Evolutionary conservation across 2,329 filamentous ascomycete genomes (phyloP).

Genomic region (Phoma sp.): DNA sequence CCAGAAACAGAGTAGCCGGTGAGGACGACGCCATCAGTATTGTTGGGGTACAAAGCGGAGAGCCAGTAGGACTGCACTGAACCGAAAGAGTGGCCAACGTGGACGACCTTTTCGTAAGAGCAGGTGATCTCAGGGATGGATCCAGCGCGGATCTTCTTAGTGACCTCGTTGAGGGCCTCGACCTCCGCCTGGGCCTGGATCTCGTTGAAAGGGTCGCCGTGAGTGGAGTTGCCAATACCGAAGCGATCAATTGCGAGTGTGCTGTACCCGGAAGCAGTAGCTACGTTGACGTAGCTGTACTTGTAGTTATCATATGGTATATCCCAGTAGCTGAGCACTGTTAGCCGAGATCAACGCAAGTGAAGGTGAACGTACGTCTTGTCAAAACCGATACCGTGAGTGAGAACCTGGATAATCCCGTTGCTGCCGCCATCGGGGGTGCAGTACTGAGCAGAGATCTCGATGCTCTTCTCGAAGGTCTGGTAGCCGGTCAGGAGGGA

Average conservation of each 20-base stretch:
- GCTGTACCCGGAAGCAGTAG: conserved; percentile 64
- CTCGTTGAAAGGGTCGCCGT: conserved; percentile 66
- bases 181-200: conserved; percentile 67
- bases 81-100: conserved; percentile 71
- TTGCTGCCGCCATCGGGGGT: conserved; percentile 54
- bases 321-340: conserved; percentile 65
- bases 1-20: conserved; percentile 65
- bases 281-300: conserved; percentile 68
- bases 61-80: conserved; percentile 65
- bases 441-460: conserved; percentile 69
- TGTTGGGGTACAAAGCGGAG: conserved; percentile 59
- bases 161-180: conserved; percentile 64
- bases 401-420: conserved; percentile 57
- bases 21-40: conserved; percentile 66
- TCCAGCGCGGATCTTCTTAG: conserved; percentile 57
- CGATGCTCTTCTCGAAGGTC: conserved; percentile 62
- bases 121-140: conserved; percentile 53
- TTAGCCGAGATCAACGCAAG: neutral
- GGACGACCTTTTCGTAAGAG: conserved; percentile 57
- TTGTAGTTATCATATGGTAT: conserved; percentile 63
- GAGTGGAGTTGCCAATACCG: conserved; percentile 66
- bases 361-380: conserved; percentile 48
- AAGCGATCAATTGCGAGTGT: conserved; percentile 69
- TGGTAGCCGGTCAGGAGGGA: conserved; percentile 57
- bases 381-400: conserved; percentile 64